Percentiles rank a stretch among this genome's conserved stretches.
These are phyloP conservation scores for Iberis pinnata DNA, from an alignment of 345 rosid genomes.

Conservation along the genomic window DNA sequence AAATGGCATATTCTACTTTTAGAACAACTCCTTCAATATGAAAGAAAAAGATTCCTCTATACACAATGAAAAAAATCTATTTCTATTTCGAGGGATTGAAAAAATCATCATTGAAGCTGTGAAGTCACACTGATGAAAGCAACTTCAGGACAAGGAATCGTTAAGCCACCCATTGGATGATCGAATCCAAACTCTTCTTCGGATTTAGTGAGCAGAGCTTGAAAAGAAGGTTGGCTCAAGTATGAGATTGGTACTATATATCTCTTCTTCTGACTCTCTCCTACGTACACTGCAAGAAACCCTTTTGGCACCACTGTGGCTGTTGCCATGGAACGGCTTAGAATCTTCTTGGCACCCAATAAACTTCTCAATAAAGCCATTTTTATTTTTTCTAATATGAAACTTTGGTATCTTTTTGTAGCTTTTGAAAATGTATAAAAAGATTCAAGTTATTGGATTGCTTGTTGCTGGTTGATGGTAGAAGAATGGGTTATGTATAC, in stretches of 20 bases:
- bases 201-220: too few relatives aligned
- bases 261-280: too few relatives aligned
- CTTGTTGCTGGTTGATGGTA: constrained; percentile 20
- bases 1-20: too few relatives aligned
- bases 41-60: neutral
- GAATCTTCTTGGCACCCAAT: constrained; percentile 17
- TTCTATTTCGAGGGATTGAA: neutral
- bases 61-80: neutral
- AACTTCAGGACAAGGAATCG: constrained; percentile 45
- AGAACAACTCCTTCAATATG: constrained; percentile 2
- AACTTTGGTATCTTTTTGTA: neutral
- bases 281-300: constrained; percentile 35
- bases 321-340: constrained; percentile 30
- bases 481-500: neutral
- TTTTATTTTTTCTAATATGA: too few relatives aligned
- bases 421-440: constrained; percentile 9
- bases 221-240: too few relatives aligned
- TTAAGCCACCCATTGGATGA: too few relatives aligned
- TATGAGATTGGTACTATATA: too few relatives aligned
- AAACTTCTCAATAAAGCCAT: constrained; percentile 21
- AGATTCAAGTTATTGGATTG: neutral
- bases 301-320: too few relatives aligned
- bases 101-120: constrained; percentile 10
- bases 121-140: constrained; percentile 35
- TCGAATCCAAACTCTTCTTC: too few relatives aligned